Percentiles rank a stretch among this genome's conserved stretches.
Conservation (phyloP, 2,329 filamentous ascomycete species). For the Ustulina deusta region DNA sequence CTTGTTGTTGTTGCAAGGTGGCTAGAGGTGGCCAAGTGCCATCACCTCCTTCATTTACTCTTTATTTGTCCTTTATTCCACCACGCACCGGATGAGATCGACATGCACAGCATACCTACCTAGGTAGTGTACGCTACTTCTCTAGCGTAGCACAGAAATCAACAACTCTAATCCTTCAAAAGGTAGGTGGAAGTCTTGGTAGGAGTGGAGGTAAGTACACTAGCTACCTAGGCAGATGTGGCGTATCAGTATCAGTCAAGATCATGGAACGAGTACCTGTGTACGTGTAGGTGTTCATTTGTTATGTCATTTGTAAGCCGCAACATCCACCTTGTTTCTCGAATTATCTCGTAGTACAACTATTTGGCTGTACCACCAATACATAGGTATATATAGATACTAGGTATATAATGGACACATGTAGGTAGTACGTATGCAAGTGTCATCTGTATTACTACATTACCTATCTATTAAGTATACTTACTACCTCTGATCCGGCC, state of each 20-base stretch:
- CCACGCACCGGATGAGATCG: conserved; percentile 17
- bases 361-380: background rate
- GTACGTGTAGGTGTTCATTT: background rate
- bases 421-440: background rate
- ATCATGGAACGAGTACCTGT: background rate
- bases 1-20: background rate
- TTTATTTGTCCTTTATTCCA: conserved; percentile 6
- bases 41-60: conserved; percentile 26
- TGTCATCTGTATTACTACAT: background rate
- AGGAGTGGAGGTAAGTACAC: too few species aligned
- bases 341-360: conserved; percentile 1
- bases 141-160: too few species aligned
- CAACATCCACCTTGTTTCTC: conserved; percentile 16
- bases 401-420: background rate
- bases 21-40: conserved; percentile 7
- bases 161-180: too few species aligned
- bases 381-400: background rate
- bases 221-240: too few species aligned
- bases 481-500: background rate
- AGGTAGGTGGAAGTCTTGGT: too few species aligned
- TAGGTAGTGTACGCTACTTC: too few species aligned
- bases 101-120: conserved; percentile 15
- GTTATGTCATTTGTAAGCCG: conserved; percentile 28
- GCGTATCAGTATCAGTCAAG: too few species aligned
- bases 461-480: background rate